Evolutionary conservation across 371 early-diverging fungal species (phyloP).

Genomic region (Apophysomyces trapeziformis): DNA sequence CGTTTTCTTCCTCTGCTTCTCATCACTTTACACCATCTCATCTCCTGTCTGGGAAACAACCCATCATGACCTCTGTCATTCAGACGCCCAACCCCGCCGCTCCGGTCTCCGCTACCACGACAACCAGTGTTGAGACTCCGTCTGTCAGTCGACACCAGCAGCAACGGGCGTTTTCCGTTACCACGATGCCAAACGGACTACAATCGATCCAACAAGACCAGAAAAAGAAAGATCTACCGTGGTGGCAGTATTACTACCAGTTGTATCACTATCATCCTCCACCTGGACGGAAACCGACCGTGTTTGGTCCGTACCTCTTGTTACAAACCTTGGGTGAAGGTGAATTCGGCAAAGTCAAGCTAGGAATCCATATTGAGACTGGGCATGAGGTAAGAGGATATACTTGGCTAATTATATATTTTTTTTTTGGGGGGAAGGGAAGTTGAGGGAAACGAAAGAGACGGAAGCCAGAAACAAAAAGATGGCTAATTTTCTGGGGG

Average conservation of each 20-base stretch:
- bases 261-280: slow-evolving; percentile 50
- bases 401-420: neutral
- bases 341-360: slow-evolving; percentile 98
- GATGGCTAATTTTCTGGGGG: neutral
- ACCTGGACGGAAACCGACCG: slow-evolving; percentile 53
- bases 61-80: slow-evolving; percentile 12
- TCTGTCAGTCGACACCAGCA: slow-evolving; percentile 20
- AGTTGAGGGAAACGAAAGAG: neutral
- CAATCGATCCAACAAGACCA: slow-evolving; percentile 37
- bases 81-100: slow-evolving; percentile 8
- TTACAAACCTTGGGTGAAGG: slow-evolving; percentile 98
- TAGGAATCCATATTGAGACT: slow-evolving; percentile 90
- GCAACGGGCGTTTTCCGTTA: slow-evolving; percentile 50
- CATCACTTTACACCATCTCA: slow-evolving; percentile 12
- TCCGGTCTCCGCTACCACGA: neutral
- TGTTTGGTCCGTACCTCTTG: slow-evolving; percentile 94
- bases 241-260: slow-evolving; percentile 54
- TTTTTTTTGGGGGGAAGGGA: neutral
- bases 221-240: slow-evolving; percentile 40
- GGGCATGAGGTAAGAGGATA: slow-evolving; percentile 82
- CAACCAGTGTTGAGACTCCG: neutral
- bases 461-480: too few species aligned
- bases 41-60: slow-evolving; percentile 6
- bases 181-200: slow-evolving; percentile 44
- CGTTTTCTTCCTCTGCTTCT: slow-evolving; percentile 12